These are phyloP conservation scores for Trametes villosa DNA, from an alignment of 768 basidiomycete species.

Conservation along the genomic window DNA sequence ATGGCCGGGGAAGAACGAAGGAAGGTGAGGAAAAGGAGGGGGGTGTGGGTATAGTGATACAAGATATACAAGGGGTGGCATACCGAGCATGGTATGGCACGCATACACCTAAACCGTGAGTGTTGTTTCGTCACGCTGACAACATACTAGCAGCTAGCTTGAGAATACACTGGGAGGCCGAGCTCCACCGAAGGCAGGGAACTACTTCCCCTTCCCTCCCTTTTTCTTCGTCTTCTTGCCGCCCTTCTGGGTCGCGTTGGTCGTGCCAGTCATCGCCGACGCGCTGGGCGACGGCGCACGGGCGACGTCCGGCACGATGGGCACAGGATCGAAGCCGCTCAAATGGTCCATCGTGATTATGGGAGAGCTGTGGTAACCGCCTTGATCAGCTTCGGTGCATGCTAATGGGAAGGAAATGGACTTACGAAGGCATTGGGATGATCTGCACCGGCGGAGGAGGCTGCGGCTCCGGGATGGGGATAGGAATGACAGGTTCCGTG, in stretches of 20 bases:
- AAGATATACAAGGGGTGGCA: no score
- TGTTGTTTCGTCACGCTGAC: no score
- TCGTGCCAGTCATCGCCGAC: conserved; percentile 10
- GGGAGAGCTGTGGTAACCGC: conserved; percentile 7
- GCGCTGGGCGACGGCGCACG: conserved; percentile 18
- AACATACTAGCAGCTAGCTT: no score
- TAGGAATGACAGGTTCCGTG: conserved; percentile 16
- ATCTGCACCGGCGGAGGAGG: conserved; percentile 14
- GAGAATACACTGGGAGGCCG: no score
- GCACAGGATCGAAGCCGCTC: conserved; percentile 9
- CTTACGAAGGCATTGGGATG: conserved; percentile 17
- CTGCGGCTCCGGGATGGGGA: conserved; percentile 18
- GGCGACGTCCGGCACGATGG: conserved; percentile 4
- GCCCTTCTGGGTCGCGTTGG: conserved; percentile 9
- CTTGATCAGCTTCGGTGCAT: not conserved
- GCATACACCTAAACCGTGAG: no score
- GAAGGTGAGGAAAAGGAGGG: no score
- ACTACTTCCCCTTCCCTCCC: conserved; percentile 9
- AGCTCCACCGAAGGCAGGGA: not conserved
- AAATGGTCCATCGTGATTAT: not conserved
- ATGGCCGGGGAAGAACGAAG: no score
- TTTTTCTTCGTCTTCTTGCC: conserved; percentile 27
- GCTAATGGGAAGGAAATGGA: not conserved
- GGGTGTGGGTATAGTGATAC: no score
- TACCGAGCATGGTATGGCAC: no score